Evolutionary conservation across 2,329 filamentous ascomycete genomes (phyloP).

Genomic region (Neonectria hederae): DNA sequence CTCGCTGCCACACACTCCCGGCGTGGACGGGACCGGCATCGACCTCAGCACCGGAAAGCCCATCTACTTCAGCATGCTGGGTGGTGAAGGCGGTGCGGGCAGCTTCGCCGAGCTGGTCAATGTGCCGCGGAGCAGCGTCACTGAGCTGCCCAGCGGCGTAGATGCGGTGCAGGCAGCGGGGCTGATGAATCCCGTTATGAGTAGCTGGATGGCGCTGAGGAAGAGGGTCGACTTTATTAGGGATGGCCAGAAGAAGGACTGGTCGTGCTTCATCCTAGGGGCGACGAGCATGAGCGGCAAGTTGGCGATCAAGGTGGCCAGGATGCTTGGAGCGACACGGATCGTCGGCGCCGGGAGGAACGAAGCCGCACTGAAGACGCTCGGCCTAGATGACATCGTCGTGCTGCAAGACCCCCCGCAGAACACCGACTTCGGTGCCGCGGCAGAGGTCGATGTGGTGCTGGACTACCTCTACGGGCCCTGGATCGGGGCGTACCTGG

Average conservation of each 20-base stretch:
- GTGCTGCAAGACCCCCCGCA: conserved; percentile 51
- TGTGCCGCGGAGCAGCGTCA: conserved; percentile 50
- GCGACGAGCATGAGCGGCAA: conserved; percentile 63
- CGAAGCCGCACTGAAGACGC: conserved; percentile 50
- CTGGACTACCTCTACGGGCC: conserved; percentile 67
- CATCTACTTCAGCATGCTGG: conserved; percentile 58
- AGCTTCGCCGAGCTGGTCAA: conserved; percentile 60
- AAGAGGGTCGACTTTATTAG: conserved; percentile 51
- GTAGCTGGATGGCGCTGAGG: conserved; percentile 66
- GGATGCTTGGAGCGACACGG: conserved; percentile 57
- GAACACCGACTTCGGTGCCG: conserved; percentile 57
- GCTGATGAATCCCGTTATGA: conserved; percentile 64
- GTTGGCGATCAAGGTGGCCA: conserved; percentile 59
- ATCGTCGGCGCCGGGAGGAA: conserved; percentile 63
- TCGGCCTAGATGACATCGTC: conserved; percentile 58
- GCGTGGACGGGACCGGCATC: conserved; percentile 62
- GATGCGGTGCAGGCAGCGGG: conserved; percentile 62
- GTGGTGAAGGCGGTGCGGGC: conserved; percentile 47
- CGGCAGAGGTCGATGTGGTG: conserved; percentile 61
- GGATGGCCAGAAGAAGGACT: conserved; percentile 46
- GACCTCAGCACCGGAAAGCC: conserved; percentile 55
- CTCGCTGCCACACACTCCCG: conserved; percentile 60
- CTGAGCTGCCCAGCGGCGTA: conserved; percentile 54
- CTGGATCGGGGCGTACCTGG: conserved; percentile 52
- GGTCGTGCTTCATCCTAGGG: conserved; percentile 61